Evolutionary conservation across 2,329 filamentous ascomycete genomes (phyloP), one percentile per base, ranked within the genome.

Genomic region (Davidsoniella virescens): DNA sequence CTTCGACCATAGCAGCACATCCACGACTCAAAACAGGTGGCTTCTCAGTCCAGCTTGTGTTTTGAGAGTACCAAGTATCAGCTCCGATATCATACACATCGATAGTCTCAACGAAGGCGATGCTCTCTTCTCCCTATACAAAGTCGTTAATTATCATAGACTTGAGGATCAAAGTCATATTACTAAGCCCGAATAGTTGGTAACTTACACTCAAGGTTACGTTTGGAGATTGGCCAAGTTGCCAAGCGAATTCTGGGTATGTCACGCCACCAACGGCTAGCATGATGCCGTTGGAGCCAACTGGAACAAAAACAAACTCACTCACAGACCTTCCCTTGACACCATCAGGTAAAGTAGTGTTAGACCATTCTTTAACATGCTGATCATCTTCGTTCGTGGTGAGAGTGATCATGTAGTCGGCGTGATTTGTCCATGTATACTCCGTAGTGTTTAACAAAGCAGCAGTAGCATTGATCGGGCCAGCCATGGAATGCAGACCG

Each of bases 201-300:
- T 23, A 7, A 43, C 43, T 42, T 46, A 47, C 49, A 20, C 40
- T 29, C 8, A 33, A 4, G 5, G 44, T 29, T 7, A 23, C 7
- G 6, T 46, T 18, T 12, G 23, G 4, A 72, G 70, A 33, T 33
- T 10, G 12, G 8, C 12, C 29, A 9, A 33, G 5, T 68, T 63
- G 0, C 54, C 26, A 0, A 65, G 70, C 8, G 47, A 54, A 8
- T 50, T 20, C 73, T 67, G 80, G 78, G 59, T 75, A 69, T 0
- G 70, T 75, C 2, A 85, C 86, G 10, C 87, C 87, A 5, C 84
- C 85, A 0, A 94, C 66, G 2, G 82, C 83, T 1, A 94, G 71
- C 7, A 94, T 68, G 42, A 92, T 79, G 1, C 87, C 87, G 57
- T 87, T 69, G 14, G 73, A 66, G 2, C 85, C 84, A 42, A 87